Base-by-base conservation (phyloP, 75 land plant genomes). In the Pseudotsuga menziesii region DNA sequence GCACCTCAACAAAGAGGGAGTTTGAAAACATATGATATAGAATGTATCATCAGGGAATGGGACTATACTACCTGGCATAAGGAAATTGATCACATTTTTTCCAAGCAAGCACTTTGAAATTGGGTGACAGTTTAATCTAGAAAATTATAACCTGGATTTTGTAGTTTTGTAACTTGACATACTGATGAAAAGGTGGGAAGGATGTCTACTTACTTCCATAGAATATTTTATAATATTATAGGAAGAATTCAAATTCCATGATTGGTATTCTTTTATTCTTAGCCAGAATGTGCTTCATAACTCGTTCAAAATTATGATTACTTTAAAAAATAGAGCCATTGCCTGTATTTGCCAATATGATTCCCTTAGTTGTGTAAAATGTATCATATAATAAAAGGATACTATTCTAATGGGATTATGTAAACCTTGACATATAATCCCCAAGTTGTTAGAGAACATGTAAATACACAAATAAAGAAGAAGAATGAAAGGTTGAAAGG, bases 111-210 rank as follows among this genome's bases (percentile, higher is more conserved):
- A 32, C 48, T 41, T 12, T 52, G 39, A 20, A 20, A 23, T 69
- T 44, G 3, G 25, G 72, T 69, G 19, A 39, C 32, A 41, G 22
- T 69, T 69, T 17, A 27, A 23, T 22, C 16, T 69, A 52, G 72
- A 69, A 39, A 69, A 69, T 69, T 19, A 0, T 36, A 41, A 7
- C 44, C 52, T n/a, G 39, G 44, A 69, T 35, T 19, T 29, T 39
- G 48, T 52, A 69, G 48, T 41, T 36, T n/a, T 48, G 72, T 39
- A 64, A 64, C 69, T 64, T 64, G 69, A 64, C 23, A 69, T 69
- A 19, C 22, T 19, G 12, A 69, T 69, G 48, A 69, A 69, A 69
- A 39, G 72, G 22, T 69, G 44, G 72, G 35, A 69, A 69, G 35
- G 66, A 66, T 23, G 72, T 36, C 72, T 39, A 25, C 41, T 66